Conservation (phyloP, 192 early-diverging fungal genomes). For the Mortierella alpina region DNA sequence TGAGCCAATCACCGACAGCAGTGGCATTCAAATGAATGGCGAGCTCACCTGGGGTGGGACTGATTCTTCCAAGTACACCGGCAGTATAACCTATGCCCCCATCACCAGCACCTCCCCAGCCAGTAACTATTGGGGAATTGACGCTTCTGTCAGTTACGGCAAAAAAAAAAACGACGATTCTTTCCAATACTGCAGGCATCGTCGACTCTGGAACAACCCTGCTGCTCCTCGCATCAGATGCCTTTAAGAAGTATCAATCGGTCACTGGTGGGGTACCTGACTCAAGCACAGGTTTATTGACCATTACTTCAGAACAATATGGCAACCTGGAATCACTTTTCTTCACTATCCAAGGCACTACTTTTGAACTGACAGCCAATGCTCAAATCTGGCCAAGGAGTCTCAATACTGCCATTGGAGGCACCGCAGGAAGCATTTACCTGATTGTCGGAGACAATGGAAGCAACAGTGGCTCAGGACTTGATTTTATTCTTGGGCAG, state of each 20-base stretch:
- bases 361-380: no score
- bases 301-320: no score
- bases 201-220: constrained; percentile 29
- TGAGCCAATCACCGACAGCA: constrained; percentile 12
- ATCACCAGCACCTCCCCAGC: neutral
- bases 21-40: constrained; percentile 11
- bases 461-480: neutral
- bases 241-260: no score
- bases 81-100: constrained; percentile 24
- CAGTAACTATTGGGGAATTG: constrained; percentile 42
- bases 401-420: constrained; percentile 3
- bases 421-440: neutral
- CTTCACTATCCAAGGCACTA: no score
- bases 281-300: no score
- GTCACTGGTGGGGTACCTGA: no score
- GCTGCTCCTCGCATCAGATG: neutral
- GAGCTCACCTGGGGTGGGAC: constrained; percentile 40
- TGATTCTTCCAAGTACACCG: constrained; percentile 18
- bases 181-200: neutral
- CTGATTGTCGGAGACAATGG: no score
- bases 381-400: neutral
- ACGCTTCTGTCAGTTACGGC: constrained; percentile 17
- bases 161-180: neutral
- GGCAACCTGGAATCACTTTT: no score
- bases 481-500: constrained; percentile 37